Base-by-base conservation (phyloP, 768 basidiomycete genomes). In the Favolaschia claudopus region DNA sequence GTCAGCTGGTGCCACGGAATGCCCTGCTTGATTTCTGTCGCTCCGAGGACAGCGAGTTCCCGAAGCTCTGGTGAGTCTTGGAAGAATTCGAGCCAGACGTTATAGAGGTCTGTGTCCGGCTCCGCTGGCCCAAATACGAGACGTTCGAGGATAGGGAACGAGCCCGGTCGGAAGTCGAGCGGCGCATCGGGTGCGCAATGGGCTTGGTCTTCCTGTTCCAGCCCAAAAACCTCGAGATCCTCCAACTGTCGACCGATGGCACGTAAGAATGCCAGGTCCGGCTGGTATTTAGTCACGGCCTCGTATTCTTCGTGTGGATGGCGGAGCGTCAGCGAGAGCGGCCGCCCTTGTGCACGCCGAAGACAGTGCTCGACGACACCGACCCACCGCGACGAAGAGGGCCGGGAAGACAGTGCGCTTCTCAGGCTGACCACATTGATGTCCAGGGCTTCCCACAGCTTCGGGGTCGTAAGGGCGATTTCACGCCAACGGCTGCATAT, bases 401-500 rank as follows among this genome's bases (percentile, higher is more conserved):
- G n/a, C n/a, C n/a, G n/a, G n/a, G n/a, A n/a, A n/a, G n/a, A n/a
- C n/a, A n/a, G n/a, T n/a, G n/a, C n/a, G n/a, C 22, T 29, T 10
- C 40, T n/a, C 22, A 53, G n/a, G 17, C 28, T 22, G 12, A 22
- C 24, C 19, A 31, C 42, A 22, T 55, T 13, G 33, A 44, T 36
- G 37, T 46, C 25, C 24, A 58, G 13, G 1, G 47, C 28, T 9
- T 24, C 6, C 57, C 57, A 58, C 2, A 58, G 36, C 8, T 5
- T n/a, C 17, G 51, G 51, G 6, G 51, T 60, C 3, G 50, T 38
- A 4, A 59, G 50, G 7, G 59, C 53, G 25, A 55, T 49, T 12
- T 54, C 36, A 25, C 53, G 49, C 60, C 60, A 61, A 4, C 4
- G 17, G 17, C 34, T 27, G 43, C 60, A 61, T 32, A 61, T 25